Percentiles rank a stretch among this genome's conserved stretches.
These are phyloP conservation scores for Coniella vitis DNA, from an alignment of 2,329 filamentous ascomycete genomes.

Conservation along the genomic window DNA sequence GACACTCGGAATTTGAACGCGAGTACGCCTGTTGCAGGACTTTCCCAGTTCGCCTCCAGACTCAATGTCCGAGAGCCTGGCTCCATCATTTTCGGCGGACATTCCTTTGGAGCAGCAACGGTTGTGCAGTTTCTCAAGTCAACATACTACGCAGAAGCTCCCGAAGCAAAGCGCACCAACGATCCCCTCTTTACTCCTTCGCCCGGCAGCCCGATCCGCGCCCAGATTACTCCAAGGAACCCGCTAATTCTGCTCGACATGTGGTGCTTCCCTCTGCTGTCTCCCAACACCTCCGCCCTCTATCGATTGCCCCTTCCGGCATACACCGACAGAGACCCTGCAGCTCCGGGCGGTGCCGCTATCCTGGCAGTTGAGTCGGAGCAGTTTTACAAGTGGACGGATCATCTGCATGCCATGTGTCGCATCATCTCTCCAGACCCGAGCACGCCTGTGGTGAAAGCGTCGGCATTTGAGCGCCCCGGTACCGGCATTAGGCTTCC, in stretches of 20 bases:
- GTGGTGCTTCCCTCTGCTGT: conserved; percentile 69
- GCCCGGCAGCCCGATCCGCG: conserved; percentile 46
- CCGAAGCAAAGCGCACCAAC: conserved; percentile 39
- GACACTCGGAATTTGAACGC: conserved; percentile 46
- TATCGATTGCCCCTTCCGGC: conserved; percentile 67
- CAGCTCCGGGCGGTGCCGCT: conserved; percentile 47
- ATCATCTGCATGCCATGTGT: conserved; percentile 64
- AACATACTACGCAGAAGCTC: conserved; percentile 56
- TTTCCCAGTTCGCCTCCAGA: conserved; percentile 52
- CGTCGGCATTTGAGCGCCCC: conserved; percentile 34
- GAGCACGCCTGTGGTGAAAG: conserved; percentile 32
- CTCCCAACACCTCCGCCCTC: conserved; percentile 55
- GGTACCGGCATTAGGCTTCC: conserved; percentile 33
- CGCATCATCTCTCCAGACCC: conserved; percentile 56
- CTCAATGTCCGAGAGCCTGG: conserved; percentile 67
- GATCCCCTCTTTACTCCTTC: conserved; percentile 56
- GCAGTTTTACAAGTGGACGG: conserved; percentile 70
- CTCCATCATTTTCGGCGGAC: conserved; percentile 67
- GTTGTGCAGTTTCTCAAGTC: conserved; percentile 72
- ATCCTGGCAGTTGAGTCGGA: conserved; percentile 69
- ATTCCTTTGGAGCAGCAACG: conserved; percentile 75
- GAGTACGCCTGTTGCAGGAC: conserved; percentile 35
- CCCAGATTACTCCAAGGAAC: conserved; percentile 62
- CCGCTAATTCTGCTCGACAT: conserved; percentile 69
- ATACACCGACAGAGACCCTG: conserved; percentile 52